A percentile compares a stretch with the other conserved stretches of the same genome.
phyloP scores from a whole-genome alignment of 2,329 filamentous ascomycete genomes.

The Pseudogymnoascus sp. region DNA sequence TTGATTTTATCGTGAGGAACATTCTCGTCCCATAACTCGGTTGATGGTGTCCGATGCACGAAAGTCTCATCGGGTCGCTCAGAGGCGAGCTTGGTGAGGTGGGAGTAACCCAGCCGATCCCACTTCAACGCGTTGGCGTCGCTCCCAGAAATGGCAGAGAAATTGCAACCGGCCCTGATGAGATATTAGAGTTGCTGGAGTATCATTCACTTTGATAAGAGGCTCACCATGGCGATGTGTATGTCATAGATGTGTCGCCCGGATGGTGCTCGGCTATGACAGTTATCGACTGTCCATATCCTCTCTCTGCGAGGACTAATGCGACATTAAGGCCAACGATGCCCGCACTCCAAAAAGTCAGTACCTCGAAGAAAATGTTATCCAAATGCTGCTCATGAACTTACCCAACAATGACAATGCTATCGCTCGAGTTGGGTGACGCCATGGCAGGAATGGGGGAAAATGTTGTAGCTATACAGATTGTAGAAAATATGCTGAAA shows the following conservation, averaged over 20 bases:
- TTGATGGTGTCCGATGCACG: constrained; percentile 33
- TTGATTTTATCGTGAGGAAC: constrained; percentile 35
- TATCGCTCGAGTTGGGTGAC: constrained; percentile 4
- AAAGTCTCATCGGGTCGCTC: constrained; percentile 28
- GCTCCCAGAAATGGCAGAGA: constrained; percentile 37
- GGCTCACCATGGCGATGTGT: constrained; percentile 36
- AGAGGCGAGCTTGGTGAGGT: constrained; percentile 31
- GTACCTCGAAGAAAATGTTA: neutral
- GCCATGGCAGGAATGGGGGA: neutral
- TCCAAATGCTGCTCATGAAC: neutral
- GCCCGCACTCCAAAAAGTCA: constrained; percentile 19
- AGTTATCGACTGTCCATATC: constrained; percentile 30
- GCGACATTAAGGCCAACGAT: constrained; percentile 36
- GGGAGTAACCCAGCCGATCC: constrained; percentile 35
- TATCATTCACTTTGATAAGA: neutral
- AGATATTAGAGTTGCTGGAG: neutral
- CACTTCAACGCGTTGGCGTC: constrained; percentile 36
- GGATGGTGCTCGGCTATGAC: constrained; percentile 37
- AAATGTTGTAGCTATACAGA: neutral
- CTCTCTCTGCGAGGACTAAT: constrained; percentile 31
- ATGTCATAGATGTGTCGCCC: constrained; percentile 33
- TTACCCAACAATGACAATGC: constrained; percentile 9
- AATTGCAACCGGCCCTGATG: constrained; percentile 37
- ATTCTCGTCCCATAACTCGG: constrained; percentile 36
- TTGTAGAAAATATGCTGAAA: neutral